Evolutionary conservation across 2,329 filamentous ascomycete species (phyloP), one percentile per base, ranked within the genome.

Genomic region (Alternaria hordeiaustralica): DNA sequence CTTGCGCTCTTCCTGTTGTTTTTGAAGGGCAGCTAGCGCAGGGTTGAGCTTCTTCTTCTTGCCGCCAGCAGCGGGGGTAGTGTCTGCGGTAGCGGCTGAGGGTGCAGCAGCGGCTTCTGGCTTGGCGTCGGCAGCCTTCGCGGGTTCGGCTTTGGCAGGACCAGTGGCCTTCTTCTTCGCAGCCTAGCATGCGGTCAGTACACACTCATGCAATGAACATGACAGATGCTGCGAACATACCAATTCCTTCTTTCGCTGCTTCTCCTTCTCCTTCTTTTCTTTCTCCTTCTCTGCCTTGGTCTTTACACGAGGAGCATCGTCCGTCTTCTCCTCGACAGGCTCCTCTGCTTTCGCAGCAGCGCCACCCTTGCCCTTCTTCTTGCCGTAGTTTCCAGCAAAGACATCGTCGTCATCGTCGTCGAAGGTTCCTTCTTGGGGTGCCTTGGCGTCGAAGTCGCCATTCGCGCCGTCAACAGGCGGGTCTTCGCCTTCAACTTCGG

Each of bases 261-360:
- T 99, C 85, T 99, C 96, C 65, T 93, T 90, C 84, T 99, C 96
- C 84, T 97, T 99, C 87, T 95, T 98, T 76, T 95, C 87, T 82
- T 93, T 97, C 81, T 99, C 96, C 85, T 99, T 99, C 84, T 99
- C 94, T 62, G 96, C 96, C 88, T 98, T 99, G 43, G 93, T 97
- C 83, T 98, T 89, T 53, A 98, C 86, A 59, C 89, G 74, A 68
- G 85, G 75, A 25, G 65, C 74, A 43, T 76, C 78, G 23, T 73
- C 76, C 79, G 80, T 80, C 55, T 79, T 74, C 55, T 78, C 79
- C 77, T 71, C 65, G 53, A 73, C 68, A 60, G 79, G 68, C 62
- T 75, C 69, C 57, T 83, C 76, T 79, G 79, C 71, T 76, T 85
- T 73, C 47, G 72, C 69, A 47, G 69, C 69, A 49, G 80, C 76